Conservation (phyloP, 768 basidiomycete species). For the Trametes punicea region DNA sequence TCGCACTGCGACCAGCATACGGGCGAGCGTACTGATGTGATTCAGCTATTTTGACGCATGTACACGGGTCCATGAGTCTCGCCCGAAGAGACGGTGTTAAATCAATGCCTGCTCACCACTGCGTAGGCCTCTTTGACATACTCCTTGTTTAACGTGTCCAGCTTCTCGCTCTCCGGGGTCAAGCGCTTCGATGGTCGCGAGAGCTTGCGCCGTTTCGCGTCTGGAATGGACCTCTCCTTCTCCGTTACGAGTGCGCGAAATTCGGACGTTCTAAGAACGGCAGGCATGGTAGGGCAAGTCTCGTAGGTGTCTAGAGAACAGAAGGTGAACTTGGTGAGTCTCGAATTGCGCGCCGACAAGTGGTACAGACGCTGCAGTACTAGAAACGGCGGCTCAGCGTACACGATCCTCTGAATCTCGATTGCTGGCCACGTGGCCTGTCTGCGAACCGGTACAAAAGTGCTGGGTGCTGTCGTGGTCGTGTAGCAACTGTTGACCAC, state of each 20-base stretch:
- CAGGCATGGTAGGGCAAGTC: conserved; percentile 42
- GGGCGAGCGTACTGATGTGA: conserved; percentile 66
- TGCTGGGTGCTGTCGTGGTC: conserved; percentile 9
- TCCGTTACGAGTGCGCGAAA: conserved; percentile 53
- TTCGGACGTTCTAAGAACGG: conserved; percentile 56
- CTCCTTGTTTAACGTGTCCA: conserved; percentile 50
- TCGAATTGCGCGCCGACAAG: no score
- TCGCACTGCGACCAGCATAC: conserved; percentile 73
- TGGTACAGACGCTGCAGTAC: no score
- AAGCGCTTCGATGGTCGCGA: conserved; percentile 29
- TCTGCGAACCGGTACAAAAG: conserved; percentile 20
- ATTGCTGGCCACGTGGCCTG: conserved; percentile 3
- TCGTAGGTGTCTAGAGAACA: background rate
- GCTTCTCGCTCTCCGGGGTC: conserved; percentile 35
- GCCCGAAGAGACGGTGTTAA: no score
- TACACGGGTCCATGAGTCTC: no score
- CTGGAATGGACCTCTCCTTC: conserved; percentile 40
- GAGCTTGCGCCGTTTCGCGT: conserved; percentile 51
- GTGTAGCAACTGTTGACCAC: conserved; percentile 26
- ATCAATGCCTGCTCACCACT: conserved; percentile 42
- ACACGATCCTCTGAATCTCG: conserved; percentile 1
- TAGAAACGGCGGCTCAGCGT: background rate
- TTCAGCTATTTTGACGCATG: conserved; percentile 48
- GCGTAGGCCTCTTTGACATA: conserved; percentile 75
- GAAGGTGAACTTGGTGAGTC: background rate